A percentile compares a stretch with the other conserved stretches of the same genome.
Evolutionary conservation across 2,329 filamentous ascomycete species (phyloP).

Genomic region (Phaeomoniella chlamydospora): DNA sequence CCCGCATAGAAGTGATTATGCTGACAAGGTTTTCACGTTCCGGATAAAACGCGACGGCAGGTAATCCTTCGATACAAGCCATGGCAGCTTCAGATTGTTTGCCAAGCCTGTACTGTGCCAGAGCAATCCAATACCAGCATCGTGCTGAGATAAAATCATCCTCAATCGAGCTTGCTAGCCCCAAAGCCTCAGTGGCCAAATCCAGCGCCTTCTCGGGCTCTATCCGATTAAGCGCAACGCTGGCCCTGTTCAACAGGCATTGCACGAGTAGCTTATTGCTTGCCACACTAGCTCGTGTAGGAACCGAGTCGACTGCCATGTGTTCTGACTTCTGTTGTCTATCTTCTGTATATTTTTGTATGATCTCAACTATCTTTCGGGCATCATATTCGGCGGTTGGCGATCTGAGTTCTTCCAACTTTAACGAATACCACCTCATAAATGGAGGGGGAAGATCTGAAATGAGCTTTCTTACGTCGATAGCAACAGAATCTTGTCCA

Average conservation of each 20-base stretch:
- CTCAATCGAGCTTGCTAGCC: neutral
- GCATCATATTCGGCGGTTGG: too few species aligned
- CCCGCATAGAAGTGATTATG: neutral
- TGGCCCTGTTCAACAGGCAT: neutral
- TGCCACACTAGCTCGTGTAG: too few species aligned
- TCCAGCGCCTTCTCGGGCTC: neutral
- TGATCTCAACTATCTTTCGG: too few species aligned
- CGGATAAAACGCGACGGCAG: neutral
- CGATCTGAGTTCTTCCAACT: too few species aligned
- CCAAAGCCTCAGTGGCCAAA: neutral
- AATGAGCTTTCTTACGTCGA: neutral
- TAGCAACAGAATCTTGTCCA: neutral
- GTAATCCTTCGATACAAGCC: neutral
- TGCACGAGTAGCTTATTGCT: neutral
- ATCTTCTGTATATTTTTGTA: too few species aligned
- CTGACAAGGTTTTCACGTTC: neutral
- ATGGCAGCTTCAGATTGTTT: neutral
- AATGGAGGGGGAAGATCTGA: neutral
- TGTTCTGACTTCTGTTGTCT: too few species aligned
- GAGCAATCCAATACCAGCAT: neutral
- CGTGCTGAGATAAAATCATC: neutral
- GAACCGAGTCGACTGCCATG: too few species aligned
- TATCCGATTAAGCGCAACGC: neutral
- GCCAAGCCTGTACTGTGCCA: neutral
- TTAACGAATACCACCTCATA: neutral